Evolutionary conservation across 768 basidiomycete species (phyloP), one percentile per base, ranked within the genome.

Genomic region (Tricholoma matsutake): DNA sequence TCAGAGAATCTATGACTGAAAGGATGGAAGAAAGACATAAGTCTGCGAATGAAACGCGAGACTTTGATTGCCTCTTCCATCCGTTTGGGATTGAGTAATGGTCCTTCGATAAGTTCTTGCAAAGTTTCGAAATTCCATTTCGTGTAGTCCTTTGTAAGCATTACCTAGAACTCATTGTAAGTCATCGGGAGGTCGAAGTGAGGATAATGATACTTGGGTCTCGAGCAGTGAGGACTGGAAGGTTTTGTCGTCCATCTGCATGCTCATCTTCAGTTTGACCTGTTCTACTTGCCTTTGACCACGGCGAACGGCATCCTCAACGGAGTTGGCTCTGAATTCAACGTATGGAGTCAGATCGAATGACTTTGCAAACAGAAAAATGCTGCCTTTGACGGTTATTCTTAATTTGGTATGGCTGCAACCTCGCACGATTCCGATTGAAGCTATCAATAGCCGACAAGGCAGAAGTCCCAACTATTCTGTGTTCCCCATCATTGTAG

Each of bases 1-100:
- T 93, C 89, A 3, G 92, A 91, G 73, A 97, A 98, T 14, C 92
- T 86, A 72, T 89, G 89, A 59, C 79, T 88, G 71, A 92, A 90
- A 1, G 97, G 97, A 69, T 96, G 91, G 71, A 91, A 98, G 78
- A 98, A 98, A 0, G 86, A 83, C 81, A 96, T 87, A n/a, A 99
- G 76, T 34, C 93, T 81, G n/a, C 90, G 84, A 59, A 96, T 87
- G 65, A 96, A 96, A 64, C 92, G 86, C 11, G 91, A 88, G 13
- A 88, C 93, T 69, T 88, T 91, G 69, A 96, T 92, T 2, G 94
- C 93, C 74, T 99, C 97, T 69, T 99, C 96, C 72, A 98, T 82
- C 37, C 97, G 81, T 69, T 92, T 92, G 1, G 94, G 88, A 67
- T 95, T 96, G 52, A 95, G 79, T 59, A 99, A 75, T 2, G 96